phyloP scores from a whole-genome alignment of 1,284 basidiomycete genomes.

The Chiua sp. region DNA sequence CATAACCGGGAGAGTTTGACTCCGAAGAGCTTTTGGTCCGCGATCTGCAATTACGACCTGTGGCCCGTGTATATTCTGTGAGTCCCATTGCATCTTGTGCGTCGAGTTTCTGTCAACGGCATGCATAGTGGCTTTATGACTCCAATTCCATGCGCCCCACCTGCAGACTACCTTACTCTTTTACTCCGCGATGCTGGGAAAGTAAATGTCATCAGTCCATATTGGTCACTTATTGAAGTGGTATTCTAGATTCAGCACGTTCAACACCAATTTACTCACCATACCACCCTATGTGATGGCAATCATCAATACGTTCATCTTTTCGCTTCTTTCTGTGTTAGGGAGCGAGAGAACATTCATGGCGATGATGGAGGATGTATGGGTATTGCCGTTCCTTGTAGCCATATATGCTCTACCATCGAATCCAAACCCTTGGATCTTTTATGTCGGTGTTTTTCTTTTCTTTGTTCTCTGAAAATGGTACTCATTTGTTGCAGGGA shows the following conservation, averaged over 20 bases:
- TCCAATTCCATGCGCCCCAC: slow-evolving; percentile 56
- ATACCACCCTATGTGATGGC: slow-evolving; percentile 55
- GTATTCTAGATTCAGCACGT: slow-evolving; percentile 57
- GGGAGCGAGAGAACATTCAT: slow-evolving; percentile 40
- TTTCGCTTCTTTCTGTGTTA: slow-evolving; percentile 50
- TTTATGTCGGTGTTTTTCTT: slow-evolving; percentile 38
- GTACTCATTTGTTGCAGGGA: slow-evolving; percentile 10
- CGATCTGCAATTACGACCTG: slow-evolving; percentile 65
- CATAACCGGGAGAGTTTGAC: slow-evolving; percentile 76
- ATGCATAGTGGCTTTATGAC: slow-evolving; percentile 45
- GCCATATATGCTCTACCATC: slow-evolving; percentile 47
- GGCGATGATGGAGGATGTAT: no score
- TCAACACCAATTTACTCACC: slow-evolving; percentile 62
- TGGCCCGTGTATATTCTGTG: slow-evolving; percentile 72
- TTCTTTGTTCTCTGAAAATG: neutral
- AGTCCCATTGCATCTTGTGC: neutral
- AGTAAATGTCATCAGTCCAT: neutral
- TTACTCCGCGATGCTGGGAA: slow-evolving; percentile 57
- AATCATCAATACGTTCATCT: slow-evolving; percentile 47
- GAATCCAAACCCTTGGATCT: slow-evolving; percentile 54
- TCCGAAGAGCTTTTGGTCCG: slow-evolving; percentile 56
- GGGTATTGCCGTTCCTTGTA: slow-evolving; percentile 35
- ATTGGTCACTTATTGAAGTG: neutral
- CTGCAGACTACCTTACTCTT: slow-evolving; percentile 52
- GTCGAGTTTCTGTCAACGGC: neutral